A percentile compares a stretch with the other conserved stretches of the same genome.
These are phyloP conservation scores for Solanum sejunctum DNA, from an alignment of 257 asterid genomes.

Conservation along the genomic window DNA sequence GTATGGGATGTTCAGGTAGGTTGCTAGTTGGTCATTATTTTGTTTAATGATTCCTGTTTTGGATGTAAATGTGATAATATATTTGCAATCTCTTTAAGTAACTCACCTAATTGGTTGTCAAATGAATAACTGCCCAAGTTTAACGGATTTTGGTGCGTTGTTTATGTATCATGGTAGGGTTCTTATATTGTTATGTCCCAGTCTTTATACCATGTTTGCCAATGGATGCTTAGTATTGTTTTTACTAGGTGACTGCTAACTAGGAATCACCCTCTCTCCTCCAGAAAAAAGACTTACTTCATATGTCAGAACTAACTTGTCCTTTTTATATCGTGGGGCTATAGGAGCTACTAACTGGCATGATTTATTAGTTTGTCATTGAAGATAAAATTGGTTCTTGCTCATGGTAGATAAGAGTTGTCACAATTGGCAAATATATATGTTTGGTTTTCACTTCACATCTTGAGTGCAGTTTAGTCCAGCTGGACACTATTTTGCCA, in stretches of 20 bases:
- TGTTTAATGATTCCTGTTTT: background rate
- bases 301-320: background rate
- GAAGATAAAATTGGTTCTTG: background rate
- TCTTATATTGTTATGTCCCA: background rate
- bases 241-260: background rate
- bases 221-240: background rate
- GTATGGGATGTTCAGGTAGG: conserved; percentile 98
- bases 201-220: background rate
- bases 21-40: background rate
- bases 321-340: background rate
- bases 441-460: background rate
- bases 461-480: conserved; percentile 82
- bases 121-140: background rate
- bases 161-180: background rate
- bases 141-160: background rate
- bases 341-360: background rate
- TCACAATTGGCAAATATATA: background rate
- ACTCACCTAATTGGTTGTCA: background rate
- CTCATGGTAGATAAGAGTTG: background rate
- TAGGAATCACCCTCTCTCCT: background rate
- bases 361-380: background rate
- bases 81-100: background rate
- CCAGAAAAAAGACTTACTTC: background rate
- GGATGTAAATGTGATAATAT: background rate
- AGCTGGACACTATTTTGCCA: conserved; percentile 93